Evolutionary conservation across 2,329 filamentous ascomycete species (phyloP).

Genomic region (Fusarium brevicatenulatum): DNA sequence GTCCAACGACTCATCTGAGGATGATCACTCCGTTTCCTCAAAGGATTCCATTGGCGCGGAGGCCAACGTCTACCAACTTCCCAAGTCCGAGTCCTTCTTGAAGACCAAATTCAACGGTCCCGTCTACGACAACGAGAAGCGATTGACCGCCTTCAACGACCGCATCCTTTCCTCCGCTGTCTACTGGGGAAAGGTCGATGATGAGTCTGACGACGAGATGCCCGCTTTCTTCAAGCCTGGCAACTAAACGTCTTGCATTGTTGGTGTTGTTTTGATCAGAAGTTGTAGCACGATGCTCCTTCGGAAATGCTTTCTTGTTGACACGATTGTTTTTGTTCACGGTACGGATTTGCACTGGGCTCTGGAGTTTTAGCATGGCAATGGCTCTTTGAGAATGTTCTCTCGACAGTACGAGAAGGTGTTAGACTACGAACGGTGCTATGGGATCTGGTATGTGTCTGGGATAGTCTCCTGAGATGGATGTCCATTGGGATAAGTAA

Average conservation of each 20-base stretch:
- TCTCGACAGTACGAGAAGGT: neutral
- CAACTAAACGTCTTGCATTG: neutral
- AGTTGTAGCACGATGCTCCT: neutral
- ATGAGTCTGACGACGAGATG: neutral
- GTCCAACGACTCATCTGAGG: neutral
- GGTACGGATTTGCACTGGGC: neutral
- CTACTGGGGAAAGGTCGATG: neutral
- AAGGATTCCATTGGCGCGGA: neutral
- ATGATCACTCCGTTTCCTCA: neutral
- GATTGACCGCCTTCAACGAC: neutral
- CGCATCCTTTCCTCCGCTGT: neutral
- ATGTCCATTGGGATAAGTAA: neutral
- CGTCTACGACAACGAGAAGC: neutral
- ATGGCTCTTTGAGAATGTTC: neutral
- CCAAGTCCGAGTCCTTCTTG: neutral
- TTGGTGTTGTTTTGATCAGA: no score
- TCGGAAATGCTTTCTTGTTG: no score
- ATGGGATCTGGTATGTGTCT: neutral
- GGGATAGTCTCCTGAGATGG: neutral
- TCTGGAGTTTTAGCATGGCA: neutral
- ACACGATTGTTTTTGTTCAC: accelerated
- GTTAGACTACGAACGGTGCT: neutral
- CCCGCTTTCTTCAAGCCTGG: neutral
- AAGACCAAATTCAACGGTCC: neutral
- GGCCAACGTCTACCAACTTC: neutral